Conservation (phyloP, 2,329 filamentous ascomycete genomes). For the Hypoxylon sp. region DNA sequence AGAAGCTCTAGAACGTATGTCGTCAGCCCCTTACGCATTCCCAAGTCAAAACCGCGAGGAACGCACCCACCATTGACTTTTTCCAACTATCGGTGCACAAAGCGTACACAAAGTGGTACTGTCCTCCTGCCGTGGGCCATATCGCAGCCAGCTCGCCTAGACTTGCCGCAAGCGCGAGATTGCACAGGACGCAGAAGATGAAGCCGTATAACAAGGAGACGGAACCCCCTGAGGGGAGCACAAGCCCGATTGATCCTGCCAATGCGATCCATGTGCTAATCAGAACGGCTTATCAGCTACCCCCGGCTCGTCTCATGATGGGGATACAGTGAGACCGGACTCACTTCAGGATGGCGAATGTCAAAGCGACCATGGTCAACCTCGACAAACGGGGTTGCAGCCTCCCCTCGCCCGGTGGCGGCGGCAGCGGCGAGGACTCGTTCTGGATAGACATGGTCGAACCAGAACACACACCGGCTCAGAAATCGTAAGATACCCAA, state of each 20-base stretch:
- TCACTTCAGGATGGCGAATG: constrained; percentile 62
- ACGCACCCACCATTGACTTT: constrained; percentile 53
- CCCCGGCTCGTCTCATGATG: neutral
- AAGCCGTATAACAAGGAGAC: constrained; percentile 62
- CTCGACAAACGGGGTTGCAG: constrained; percentile 58
- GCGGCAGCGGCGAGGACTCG: constrained; percentile 8
- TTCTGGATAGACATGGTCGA: constrained; percentile 23
- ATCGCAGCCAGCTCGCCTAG: constrained; percentile 61
- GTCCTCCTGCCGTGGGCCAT: constrained; percentile 63
- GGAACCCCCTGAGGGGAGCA: constrained; percentile 60
- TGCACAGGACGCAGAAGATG: constrained; percentile 62
- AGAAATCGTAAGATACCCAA: neutral
- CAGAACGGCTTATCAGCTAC: neutral
- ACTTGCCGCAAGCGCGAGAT: constrained; percentile 59
- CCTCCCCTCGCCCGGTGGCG: constrained; percentile 50
- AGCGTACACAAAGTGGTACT: constrained; percentile 63
- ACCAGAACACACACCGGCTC: neutral
- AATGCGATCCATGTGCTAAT: constrained; percentile 59
- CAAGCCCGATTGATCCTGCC: constrained; percentile 60
- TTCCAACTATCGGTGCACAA: constrained; percentile 59
- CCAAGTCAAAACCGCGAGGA: neutral
- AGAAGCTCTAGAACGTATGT: constrained; percentile 57
- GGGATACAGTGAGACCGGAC: constrained; percentile 15
- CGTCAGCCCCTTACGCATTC: constrained; percentile 4
- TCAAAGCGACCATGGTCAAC: constrained; percentile 61